Base-by-base conservation (phyloP, 2,329 filamentous ascomycete genomes). In the Fusarium abutilonis region DNA sequence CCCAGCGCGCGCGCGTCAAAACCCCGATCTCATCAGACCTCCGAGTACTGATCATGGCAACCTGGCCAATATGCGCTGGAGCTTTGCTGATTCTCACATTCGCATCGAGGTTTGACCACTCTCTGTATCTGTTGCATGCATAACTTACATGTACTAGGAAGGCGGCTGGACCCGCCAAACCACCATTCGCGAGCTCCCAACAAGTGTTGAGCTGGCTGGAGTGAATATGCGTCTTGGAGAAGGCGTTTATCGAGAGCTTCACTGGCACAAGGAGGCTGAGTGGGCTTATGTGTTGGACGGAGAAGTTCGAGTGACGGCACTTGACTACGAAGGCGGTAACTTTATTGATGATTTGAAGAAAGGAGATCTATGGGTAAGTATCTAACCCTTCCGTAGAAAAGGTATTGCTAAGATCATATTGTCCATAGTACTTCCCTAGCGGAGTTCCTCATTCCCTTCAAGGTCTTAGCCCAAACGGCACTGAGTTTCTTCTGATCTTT, bases 261-360 rank as follows among this genome's bases (percentile, higher is more conserved):
- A 93, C 72, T 93, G 90, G 90, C 90, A 93, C 79, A 91, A 90
- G 67, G 88, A 91, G 73, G 89, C 88, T 34, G 90, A 93, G 71
- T 92, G 90, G 89, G 88, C 88, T 0, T 92, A 89, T 61, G 86
- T 92, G 3, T 82, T 92, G 1, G 85, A 89, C 53, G 90, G 90
- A 46, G 81, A 83, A 56, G 88, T 90, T 17, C 86, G 90, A 49
- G 84, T 93, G 46, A 91, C 89, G 0, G 89, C 87, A 1, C 82
- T 93, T 15, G 89, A 92, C 74, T 86, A 88, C 38, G 88, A 93
- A 60, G 90, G 90, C 9, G 86, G 90, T 59, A 90, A 86, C 61
- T 93, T 92, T 73, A 84, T 93, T 59, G 90, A 92, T 64, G 90
- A 93, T 70, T 76, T 93, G 19, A 83, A 86, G 70, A 88, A 90